A percentile compares a stretch with the other conserved stretches of the same genome.
Evolutionary conservation across 208 protist genomes (phyloP).

Genomic region (Trypanosoma grayi): DNA sequence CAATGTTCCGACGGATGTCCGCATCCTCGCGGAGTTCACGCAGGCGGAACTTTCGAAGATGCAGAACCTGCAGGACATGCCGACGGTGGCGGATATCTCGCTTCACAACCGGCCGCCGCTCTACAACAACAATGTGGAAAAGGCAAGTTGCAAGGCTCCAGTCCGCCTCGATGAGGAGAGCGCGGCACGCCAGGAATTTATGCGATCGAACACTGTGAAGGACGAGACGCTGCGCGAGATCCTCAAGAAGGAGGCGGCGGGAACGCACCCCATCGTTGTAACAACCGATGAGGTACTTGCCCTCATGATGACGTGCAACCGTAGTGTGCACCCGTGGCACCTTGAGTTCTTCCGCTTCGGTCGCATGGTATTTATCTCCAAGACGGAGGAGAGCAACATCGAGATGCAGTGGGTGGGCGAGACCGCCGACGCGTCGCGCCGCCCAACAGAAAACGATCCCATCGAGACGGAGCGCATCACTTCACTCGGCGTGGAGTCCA

Average conservation of each 20-base stretch:
- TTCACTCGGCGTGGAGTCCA: conserved; percentile 69
- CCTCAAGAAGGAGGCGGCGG: conserved; percentile 30
- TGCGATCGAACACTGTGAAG: conserved; percentile 38
- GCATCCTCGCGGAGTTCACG: conserved; percentile 28
- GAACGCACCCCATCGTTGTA: conserved; percentile 53
- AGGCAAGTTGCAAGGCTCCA: conserved; percentile 36
- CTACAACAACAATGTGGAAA: conserved; percentile 66
- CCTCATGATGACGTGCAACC: conserved; percentile 74
- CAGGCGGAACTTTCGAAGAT: conserved; percentile 42
- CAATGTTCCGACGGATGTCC: conserved; percentile 29
- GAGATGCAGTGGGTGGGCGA: conserved; percentile 89
- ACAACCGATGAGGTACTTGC: conserved; percentile 82
- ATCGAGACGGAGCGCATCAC: conserved; percentile 53
- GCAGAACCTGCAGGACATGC: conserved; percentile 17
- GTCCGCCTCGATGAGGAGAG: conserved; percentile 44
- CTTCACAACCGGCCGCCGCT: conserved; percentile 53
- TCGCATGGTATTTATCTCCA: conserved; percentile 61
- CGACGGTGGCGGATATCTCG: conserved; percentile 44
- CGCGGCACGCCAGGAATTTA: conserved; percentile 12
- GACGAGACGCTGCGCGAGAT: conserved; percentile 59
- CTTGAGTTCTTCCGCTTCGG: conserved; percentile 41
- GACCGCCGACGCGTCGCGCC: conserved; percentile 43
- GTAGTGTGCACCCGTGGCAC: conserved; percentile 85
- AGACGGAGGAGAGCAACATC: conserved; percentile 47
- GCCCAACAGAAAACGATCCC: conserved; percentile 60